These are phyloP conservation scores for Trypanosoma caninum DNA, from an alignment of 208 protist genomes.

Conservation along the genomic window DNA sequence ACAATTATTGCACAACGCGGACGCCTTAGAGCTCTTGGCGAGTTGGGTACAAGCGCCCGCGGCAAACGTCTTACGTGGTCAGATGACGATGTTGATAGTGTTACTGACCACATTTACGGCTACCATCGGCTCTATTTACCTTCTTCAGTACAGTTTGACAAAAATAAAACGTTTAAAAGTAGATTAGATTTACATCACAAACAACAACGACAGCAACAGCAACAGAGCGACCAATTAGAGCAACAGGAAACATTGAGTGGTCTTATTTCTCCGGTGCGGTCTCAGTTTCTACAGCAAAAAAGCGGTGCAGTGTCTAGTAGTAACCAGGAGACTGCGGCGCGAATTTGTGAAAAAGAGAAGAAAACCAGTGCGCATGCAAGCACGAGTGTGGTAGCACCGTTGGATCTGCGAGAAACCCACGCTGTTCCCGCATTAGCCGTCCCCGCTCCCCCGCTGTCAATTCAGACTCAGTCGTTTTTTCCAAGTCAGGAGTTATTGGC, in stretches of 20 bases:
- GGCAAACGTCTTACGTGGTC: constrained; percentile 16
- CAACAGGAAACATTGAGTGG: not conserved
- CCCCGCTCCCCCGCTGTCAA: constrained; percentile 11
- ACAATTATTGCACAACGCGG: constrained; percentile 10
- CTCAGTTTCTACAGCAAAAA: too few relatives aligned
- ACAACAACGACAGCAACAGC: not conserved
- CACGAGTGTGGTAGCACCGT: not conserved
- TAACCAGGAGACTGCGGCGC: too few relatives aligned
- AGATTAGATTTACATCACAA: not conserved
- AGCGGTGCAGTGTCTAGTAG: too few relatives aligned
- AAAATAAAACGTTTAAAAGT: not conserved
- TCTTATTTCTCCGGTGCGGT: too few relatives aligned
- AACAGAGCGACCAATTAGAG: not conserved
- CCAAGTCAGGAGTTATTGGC: constrained; percentile 58
- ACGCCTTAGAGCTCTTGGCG: constrained; percentile 6
- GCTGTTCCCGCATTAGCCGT: too few relatives aligned
- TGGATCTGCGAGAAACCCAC: not conserved
- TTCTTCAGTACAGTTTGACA: too few relatives aligned
- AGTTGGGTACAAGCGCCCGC: not conserved
- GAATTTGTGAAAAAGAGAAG: not conserved
- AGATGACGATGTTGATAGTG: constrained; percentile 17
- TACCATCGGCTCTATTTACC: too few relatives aligned
- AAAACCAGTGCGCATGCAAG: not conserved
- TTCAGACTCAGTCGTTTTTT: constrained; percentile 17
- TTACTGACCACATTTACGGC: not conserved